Evolutionary conservation across 2,329 filamentous ascomycete genomes (phyloP).

Genomic region (Aspergillus sp.): DNA sequence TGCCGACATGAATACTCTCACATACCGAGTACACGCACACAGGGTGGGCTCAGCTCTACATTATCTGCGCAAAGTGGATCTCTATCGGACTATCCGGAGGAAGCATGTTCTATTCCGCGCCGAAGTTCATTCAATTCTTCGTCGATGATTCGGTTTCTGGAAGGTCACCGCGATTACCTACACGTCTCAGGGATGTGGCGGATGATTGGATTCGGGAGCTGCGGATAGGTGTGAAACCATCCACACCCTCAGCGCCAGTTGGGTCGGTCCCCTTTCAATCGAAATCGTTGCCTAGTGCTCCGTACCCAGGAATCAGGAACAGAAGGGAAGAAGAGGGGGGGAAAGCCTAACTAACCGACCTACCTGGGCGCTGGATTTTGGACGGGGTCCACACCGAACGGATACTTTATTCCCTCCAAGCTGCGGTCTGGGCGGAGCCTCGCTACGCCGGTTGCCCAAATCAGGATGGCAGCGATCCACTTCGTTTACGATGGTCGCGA

Average conservation of each 20-base stretch:
- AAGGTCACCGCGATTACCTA: background rate
- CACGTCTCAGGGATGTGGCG: background rate
- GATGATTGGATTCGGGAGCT: slow-evolving; percentile 6
- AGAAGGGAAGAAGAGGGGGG: background rate
- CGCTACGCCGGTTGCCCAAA: slow-evolving; percentile 18
- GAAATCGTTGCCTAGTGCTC: background rate
- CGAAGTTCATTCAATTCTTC: background rate
- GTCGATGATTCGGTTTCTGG: slow-evolving; percentile 9
- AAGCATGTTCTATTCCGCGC: background rate
- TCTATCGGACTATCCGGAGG: background rate
- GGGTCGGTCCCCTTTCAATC: background rate
- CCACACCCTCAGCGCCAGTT: background rate
- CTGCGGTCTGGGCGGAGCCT: slow-evolving; percentile 27
- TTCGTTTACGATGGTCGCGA: slow-evolving; percentile 17
- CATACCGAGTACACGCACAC: background rate
- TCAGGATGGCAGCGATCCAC: slow-evolving; percentile 19
- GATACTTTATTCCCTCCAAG: slow-evolving; percentile 27
- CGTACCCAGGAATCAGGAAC: slow-evolving; percentile 5
- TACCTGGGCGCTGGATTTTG: background rate
- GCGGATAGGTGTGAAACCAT: slow-evolving; percentile 4
- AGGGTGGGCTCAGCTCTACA: no score
- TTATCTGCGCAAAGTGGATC: background rate
- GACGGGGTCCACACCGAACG: slow-evolving; percentile 13
- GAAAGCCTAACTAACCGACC: slow-evolving; percentile 1
- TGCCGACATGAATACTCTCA: background rate